phyloP scores from a whole-genome alignment of 441 rosid species.

The Gossypium gossypioides region DNA sequence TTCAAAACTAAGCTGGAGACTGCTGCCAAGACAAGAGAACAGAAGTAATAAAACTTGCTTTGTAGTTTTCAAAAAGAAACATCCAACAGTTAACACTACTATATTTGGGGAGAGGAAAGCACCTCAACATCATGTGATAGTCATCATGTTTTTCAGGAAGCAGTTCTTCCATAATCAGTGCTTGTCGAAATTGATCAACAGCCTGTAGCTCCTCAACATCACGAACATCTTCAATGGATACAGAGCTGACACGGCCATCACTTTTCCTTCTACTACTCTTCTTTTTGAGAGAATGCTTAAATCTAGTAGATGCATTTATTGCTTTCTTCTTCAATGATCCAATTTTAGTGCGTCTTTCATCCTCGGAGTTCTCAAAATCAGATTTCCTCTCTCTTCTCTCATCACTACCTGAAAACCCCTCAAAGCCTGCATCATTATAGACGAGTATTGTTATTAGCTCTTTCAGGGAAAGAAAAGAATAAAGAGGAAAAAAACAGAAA shows the following conservation, averaged over 20 bases:
- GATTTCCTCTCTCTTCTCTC: conserved; percentile 91
- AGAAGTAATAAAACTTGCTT: background rate
- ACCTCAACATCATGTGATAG: conserved; percentile 94
- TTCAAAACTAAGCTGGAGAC: background rate
- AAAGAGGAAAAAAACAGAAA: background rate
- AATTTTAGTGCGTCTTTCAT: conserved; percentile 90
- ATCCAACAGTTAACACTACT: background rate
- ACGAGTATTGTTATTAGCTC: background rate
- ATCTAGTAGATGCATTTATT: conserved; percentile 70
- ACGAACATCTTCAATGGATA: conserved; percentile 88
- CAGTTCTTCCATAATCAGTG: conserved; percentile 66
- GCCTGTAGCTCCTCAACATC: conserved; percentile 73
- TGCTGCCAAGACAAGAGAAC: background rate
- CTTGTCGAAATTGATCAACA: conserved; percentile 80
- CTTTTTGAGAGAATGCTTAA: conserved; percentile 83
- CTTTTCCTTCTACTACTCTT: conserved; percentile 72
- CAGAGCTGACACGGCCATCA: conserved; percentile 84
- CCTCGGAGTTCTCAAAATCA: conserved; percentile 96
- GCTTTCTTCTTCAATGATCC: conserved; percentile 93
- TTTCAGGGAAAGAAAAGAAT: background rate
- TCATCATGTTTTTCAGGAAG: conserved; percentile 70
- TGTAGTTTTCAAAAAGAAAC: background rate
- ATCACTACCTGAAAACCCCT: conserved; percentile 59
- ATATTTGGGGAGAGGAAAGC: background rate
- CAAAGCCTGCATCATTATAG: conserved; percentile 53